Evolutionary conservation across 176 grass and related monocot species (phyloP).

Genomic region (Cocos nucifera): DNA sequence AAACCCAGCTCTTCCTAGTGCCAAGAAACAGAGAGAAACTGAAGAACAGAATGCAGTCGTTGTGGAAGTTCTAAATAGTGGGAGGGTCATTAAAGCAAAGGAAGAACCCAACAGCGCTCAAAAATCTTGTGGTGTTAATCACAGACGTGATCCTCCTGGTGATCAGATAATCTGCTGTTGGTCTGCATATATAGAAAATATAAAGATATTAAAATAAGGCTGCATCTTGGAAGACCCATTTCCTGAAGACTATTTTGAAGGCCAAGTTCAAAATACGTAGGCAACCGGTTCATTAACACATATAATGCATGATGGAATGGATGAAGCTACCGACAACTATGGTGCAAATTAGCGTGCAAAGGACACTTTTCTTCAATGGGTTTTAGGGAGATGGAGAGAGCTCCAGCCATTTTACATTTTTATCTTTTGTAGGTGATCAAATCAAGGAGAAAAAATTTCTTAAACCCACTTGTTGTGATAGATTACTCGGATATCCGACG

Average conservation of each 20-base stretch:
- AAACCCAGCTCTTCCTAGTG: slow-evolving; percentile 70
- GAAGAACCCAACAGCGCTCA: slow-evolving; percentile 73
- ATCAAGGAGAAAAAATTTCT: no score
- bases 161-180: slow-evolving; percentile 69
- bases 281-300: slow-evolving; percentile 80
- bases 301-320: slow-evolving; percentile 62
- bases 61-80: slow-evolving; percentile 44
- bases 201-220: slow-evolving; percentile 79
- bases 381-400: no score
- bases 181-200: slow-evolving; percentile 73
- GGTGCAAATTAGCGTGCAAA: slow-evolving; percentile 9
- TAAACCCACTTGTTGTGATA: no score
- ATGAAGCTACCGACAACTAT: slow-evolving; percentile 78
- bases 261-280: slow-evolving; percentile 68
- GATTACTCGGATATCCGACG: no score
- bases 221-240: slow-evolving; percentile 84
- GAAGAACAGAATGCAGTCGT: slow-evolving; percentile 36
- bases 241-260: slow-evolving; percentile 71
- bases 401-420: no score
- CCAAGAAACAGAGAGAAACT: slow-evolving; percentile 19
- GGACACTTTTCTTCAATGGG: no score
- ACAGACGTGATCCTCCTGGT: slow-evolving; percentile 59
- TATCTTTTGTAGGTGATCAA: no score
- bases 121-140: slow-evolving; percentile 62
- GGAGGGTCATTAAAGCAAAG: slow-evolving; percentile 57